Percentiles rank a stretch among this genome's conserved stretches.
Evolutionary conservation across 2,329 filamentous ascomycete species (phyloP).

Genomic region (Phialophora expanda): DNA sequence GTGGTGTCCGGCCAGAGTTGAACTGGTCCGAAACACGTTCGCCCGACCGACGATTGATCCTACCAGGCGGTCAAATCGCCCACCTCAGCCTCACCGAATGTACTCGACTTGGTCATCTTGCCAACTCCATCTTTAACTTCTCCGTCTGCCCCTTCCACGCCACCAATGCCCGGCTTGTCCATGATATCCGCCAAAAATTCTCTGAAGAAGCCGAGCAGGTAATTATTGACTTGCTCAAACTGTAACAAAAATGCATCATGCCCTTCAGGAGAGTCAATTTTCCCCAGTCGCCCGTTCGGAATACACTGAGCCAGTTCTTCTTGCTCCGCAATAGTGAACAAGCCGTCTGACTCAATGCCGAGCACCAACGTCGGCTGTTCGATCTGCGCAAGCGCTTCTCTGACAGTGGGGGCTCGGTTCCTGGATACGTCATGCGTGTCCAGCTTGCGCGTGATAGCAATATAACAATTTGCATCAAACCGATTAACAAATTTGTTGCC

Average conservation of each 20-base stretch:
- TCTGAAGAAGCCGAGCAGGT: constrained; percentile 81
- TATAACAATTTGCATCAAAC: constrained; percentile 98
- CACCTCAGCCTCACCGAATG: constrained; percentile 93
- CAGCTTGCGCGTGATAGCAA: constrained; percentile 95
- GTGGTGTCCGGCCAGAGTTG: constrained; percentile 35
- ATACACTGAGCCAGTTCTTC: constrained; percentile 86
- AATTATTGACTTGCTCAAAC: constrained; percentile 93
- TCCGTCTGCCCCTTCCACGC: constrained; percentile 33
- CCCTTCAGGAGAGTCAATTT: constrained; percentile 91
- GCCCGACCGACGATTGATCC: constrained; percentile 4
- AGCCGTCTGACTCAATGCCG: constrained; percentile 91
- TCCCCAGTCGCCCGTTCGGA: constrained; percentile 75
- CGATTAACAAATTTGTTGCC: constrained; percentile 95
- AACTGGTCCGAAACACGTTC: constrained; percentile 31
- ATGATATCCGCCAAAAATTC: constrained; percentile 89
- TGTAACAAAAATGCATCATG: constrained; percentile 96
- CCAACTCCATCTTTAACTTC: constrained; percentile 58
- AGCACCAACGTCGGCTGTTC: constrained; percentile 88
- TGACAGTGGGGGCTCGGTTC: constrained; percentile 66
- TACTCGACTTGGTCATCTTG: constrained; percentile 80
- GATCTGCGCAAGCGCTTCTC: constrained; percentile 78
- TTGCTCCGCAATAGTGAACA: constrained; percentile 97
- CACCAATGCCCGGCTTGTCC: constrained; percentile 59
- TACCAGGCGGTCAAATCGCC: constrained; percentile 67
- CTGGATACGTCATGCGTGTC: constrained; percentile 96